Evolutionary conservation across 805 yeast genomes (phyloP).

Genomic region (Vanderwaltozyma tropicalis): DNA sequence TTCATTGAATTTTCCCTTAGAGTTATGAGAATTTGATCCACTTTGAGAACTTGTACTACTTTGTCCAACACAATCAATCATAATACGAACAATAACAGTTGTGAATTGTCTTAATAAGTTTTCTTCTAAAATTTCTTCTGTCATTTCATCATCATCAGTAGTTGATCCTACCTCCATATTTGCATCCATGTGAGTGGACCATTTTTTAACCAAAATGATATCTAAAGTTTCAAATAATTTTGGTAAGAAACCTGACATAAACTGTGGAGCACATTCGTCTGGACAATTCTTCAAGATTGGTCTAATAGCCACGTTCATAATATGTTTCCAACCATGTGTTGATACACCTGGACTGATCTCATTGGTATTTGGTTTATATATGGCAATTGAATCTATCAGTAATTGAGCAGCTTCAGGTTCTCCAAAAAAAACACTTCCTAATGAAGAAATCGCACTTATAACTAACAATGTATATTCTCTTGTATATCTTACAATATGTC

Average conservation of each 20-base stretch:
- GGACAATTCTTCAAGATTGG: conserved; percentile 88
- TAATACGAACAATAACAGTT: conserved; percentile 75
- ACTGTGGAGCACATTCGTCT: conserved; percentile 47
- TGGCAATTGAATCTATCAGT: conserved; percentile 78
- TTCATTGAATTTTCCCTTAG: conserved; percentile 32
- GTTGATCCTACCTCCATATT: conserved; percentile 40
- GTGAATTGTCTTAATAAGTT: conserved; percentile 87
- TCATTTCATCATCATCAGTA: conserved; percentile 68
- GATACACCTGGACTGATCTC: conserved; percentile 62
- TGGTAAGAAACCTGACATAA: conserved; percentile 72
- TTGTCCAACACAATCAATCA: conserved; percentile 84
- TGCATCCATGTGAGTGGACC: conserved; percentile 42
- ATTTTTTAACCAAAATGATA: conserved; percentile 56
- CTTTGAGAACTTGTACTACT: conserved; percentile 36
- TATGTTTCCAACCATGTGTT: conserved; percentile 93
- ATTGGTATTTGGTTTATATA: conserved; percentile 44
- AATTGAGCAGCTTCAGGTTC: conserved; percentile 69
- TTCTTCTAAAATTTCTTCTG: conserved; percentile 98
- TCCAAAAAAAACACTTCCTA: conserved; percentile 81
- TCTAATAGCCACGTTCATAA: conserved; percentile 81
- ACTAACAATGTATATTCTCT: conserved; percentile 91
- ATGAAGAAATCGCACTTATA: conserved; percentile 76
- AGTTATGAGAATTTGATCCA: conserved; percentile 25
- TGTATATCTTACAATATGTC: conserved; percentile 89
- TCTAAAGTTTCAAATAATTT: conserved; percentile 65